Base-by-base conservation (phyloP, 306 rosid species). In the Prinsepia uniflora region DNA sequence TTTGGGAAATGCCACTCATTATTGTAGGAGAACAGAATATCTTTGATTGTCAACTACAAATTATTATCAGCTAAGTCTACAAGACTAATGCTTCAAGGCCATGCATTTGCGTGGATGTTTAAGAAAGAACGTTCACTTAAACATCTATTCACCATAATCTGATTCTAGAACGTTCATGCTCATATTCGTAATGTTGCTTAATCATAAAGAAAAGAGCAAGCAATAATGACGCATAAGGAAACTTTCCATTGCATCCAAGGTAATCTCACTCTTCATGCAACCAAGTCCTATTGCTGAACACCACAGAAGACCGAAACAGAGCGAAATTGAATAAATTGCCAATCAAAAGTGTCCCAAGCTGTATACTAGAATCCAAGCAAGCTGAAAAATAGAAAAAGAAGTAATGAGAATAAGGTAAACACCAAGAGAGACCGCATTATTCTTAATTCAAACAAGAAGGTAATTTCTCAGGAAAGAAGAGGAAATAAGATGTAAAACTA, bases 261-360 rank as follows among this genome's bases (percentile, higher is more conserved):
- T 70, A 11, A 58, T 63, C 36, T 30, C 24, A 45, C 52, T 34
- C 49, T 72, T 78, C 58, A 48, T 40, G 68, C 52, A 73, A 66
- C 70, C 85, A 72, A 75, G 63, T 70, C 63, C 68, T 68, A 72
- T 36, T 71, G 50, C 39, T 74, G 49, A 63, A 61, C 54, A 36
- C 30, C 79, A 43, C 72, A 57, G 46, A 54, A 78, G 70, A 44
- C 45, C 69, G 65, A 80, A 70, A 80, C 53, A 64, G 41, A 40
- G 82, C 69, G 66, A 78, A 61, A 61, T 81, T 65, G 54, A 73
- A 75, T 75, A 42, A 55, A 68, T 68, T 12, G 82, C 78, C 79
- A 56, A 82, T 89, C 88, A 95, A 84, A 95, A 95, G 84, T 89
- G 99, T 65, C 80, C 96, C 90, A 95, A 82, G 87, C 99, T 91